Evolutionary conservation across 768 basidiomycete genomes (phyloP), one percentile per base, ranked within the genome.

Genomic region (Suillus hirtellus): DNA sequence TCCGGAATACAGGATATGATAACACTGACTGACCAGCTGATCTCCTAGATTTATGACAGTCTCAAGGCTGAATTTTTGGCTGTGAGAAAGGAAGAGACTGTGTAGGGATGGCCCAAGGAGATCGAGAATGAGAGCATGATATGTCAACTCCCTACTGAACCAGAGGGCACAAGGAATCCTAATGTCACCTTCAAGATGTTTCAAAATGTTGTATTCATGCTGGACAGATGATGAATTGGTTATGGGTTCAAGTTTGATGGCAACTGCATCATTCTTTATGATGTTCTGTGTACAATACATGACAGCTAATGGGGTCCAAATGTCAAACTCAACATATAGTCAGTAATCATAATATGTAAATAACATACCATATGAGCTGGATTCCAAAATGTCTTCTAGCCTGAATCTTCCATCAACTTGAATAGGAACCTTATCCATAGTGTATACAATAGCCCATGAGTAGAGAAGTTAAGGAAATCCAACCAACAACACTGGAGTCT

Each of bases 301-400:
- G n/a, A 46, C 44, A 46, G n/a, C 44, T 46, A 46, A 46, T 46
- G n/a, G n/a, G 44, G 44, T 46, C 44, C 44, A 46, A 21, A 46
- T 46, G n/a, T 46, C 4, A 0, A 46, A 46, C 2, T 46, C 44
- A 21, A 46, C n/a, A 46, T 46, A 2, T 46, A 46, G 44, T 46
- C 44, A 46, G 44, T 46, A 46, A 46, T 46, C n/a, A 1, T 46
- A 11, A 46, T 44, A 44, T 43, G 15, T 43, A 43, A 43, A 43
- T n/a, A 44, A 46, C 44, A 46, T 12, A 46, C 44, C 44, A 21
- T 46, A 46, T 5, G n/a, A 46, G 44, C n/a, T 11, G 1, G 44
- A 21, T 46, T n/a, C 44, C n/a, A 46, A 46, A 21, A 46, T 5
- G 4, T 46, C 44, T 46, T n/a, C 44, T 46, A 46, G 44, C 44